Evolutionary conservation across 2,329 filamentous ascomycete species (phyloP), one percentile per base, ranked within the genome.

Genomic region (Chalaropsis thielavioides): DNA sequence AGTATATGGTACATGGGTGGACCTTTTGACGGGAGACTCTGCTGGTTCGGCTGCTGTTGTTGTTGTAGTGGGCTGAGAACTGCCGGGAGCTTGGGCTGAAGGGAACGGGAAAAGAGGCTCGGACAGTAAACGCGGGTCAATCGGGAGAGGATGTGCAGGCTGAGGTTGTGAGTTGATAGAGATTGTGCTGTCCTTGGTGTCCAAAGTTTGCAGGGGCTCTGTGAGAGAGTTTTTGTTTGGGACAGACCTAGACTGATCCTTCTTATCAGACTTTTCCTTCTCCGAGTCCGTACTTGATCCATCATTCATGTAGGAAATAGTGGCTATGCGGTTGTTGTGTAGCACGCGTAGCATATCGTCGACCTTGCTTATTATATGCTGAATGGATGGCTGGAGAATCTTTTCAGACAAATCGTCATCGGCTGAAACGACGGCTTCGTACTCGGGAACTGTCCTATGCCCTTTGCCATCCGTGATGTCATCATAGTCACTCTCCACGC

Each of bases 331-430:
- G 0, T 83, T 79, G 66, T 85, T 83, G 71, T 92, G 89, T 15
- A 97, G 78, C 2, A 85, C 82, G 38, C 79, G 77, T 5, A 96
- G 80, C 0, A 92, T 79, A 4, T 77, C 73, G 69, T 96, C 90
- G 1, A 96, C 72, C 43, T 84, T 82, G 1, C 79, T 75, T 8
- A 96, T 77, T 17, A 92, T 81, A 69, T 89, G 86, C n/a, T 85
- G 80, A 11, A 88, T 80, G 0, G 83, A 80, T 0, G 90, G 89
- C 0, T 80, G 80, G 17, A 96, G 76, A 4, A 95, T 76, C 1
- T 74, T 72, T 66, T 80, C 77, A 0, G 89, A 88, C 60, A 78
- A 72, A 1, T 88, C 84, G 69, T 95, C 90, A 69, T 95, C 86
- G 1, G 83, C 80, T 7, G 87, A 81, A 4, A 89, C 74, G 1